A percentile compares a stretch with the other conserved stretches of the same genome.
Conservation (phyloP, 352 stramenopile species). For the Globisporangium yorkense region DNA sequence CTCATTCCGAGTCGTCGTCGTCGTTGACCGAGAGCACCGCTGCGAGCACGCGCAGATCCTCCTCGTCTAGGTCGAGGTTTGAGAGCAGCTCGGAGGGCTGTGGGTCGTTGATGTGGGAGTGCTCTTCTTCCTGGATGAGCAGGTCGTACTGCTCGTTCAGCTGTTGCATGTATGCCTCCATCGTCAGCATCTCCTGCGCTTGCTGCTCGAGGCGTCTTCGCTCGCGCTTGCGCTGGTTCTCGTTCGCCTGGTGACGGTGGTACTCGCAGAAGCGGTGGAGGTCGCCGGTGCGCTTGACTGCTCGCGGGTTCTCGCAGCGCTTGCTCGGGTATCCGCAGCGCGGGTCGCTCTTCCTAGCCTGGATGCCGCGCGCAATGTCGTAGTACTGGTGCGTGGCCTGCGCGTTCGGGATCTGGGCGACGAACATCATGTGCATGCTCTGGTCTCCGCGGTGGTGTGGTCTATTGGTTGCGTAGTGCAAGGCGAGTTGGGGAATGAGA, state of each 20-base stretch:
- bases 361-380: neutral
- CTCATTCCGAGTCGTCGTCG: neutral
- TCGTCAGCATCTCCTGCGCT: conserved; percentile 1
- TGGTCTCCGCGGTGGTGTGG: neutral
- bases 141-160: conserved; percentile 7
- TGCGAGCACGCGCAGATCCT: conserved; percentile 6
- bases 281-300: conserved; percentile 32
- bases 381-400: conserved; percentile 2
- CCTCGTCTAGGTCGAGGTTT: neutral
- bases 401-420: neutral
- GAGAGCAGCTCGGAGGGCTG: conserved; percentile 3
- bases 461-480: neutral
- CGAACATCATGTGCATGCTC: neutral
- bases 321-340: conserved; percentile 36
- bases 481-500: neutral
- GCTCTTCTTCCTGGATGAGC: neutral
- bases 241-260: conserved; percentile 59
- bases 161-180: conserved; percentile 9
- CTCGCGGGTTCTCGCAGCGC: conserved; percentile 28
- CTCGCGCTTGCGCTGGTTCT: conserved; percentile 61
- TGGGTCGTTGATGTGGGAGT: neutral
- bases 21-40: conserved; percentile 2
- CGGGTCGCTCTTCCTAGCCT: neutral
- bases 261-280: conserved; percentile 53
- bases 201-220: conserved; percentile 15